Conservation (phyloP, 2,329 filamentous ascomycete species). For the Diaporthe citri region DNA sequence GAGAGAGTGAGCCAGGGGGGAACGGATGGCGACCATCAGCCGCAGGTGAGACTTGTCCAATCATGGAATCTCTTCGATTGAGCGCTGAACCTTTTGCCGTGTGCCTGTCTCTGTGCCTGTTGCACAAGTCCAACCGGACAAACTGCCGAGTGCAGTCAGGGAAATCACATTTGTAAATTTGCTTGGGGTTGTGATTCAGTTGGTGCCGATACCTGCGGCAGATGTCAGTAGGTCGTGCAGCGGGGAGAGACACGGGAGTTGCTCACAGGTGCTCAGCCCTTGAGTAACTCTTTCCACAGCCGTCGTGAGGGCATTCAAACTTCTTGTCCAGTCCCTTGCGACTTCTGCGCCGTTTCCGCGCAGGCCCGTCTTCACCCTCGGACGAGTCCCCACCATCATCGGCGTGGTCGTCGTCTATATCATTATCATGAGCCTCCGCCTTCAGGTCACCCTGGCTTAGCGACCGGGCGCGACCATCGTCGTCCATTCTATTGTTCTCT, state of each 20-base stretch:
- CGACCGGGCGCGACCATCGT: slow-evolving; percentile 55
- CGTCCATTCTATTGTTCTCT: slow-evolving; percentile 56
- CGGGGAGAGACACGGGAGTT: slow-evolving; percentile 36
- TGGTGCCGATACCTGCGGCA: slow-evolving; percentile 82
- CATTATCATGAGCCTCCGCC: slow-evolving; percentile 52
- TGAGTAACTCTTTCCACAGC: slow-evolving; percentile 96
- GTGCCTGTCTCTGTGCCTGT: slow-evolving; percentile 85
- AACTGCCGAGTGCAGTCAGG: slow-evolving; percentile 91
- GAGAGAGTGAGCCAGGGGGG: slow-evolving; percentile 58
- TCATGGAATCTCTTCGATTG: slow-evolving; percentile 78
- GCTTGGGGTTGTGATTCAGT: slow-evolving; percentile 94
- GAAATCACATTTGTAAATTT: slow-evolving; percentile 94
- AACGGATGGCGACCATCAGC: slow-evolving; percentile 57
- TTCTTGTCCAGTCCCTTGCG: slow-evolving; percentile 84
- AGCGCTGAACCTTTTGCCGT: slow-evolving; percentile 83
- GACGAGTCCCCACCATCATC: slow-evolving; percentile 59
- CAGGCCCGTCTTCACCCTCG: slow-evolving; percentile 63
- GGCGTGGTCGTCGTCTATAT: slow-evolving; percentile 54
- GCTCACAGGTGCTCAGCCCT: slow-evolving; percentile 92
- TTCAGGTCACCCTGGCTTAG: slow-evolving; percentile 58
- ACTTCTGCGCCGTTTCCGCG: slow-evolving; percentile 75
- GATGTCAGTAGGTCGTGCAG: slow-evolving; percentile 44
- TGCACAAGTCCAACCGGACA: slow-evolving; percentile 92
- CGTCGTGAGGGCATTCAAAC: slow-evolving; percentile 86
- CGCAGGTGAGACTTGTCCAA: slow-evolving; percentile 62